These are phyloP conservation scores for Nematodospora anomalae DNA, from an alignment of 1,139 yeast species.

Conservation along the genomic window DNA sequence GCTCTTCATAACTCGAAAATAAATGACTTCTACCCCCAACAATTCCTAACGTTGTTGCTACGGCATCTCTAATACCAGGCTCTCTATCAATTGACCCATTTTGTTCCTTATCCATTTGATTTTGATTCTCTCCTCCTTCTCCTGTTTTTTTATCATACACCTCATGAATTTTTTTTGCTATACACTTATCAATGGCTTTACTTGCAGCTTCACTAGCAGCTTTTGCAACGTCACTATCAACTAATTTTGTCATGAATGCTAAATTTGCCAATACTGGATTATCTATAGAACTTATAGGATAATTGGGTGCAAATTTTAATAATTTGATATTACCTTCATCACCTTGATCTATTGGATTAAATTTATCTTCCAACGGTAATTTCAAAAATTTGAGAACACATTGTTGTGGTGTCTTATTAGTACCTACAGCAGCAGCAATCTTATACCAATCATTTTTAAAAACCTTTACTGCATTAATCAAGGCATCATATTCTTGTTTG, in stretches of 20 bases:
- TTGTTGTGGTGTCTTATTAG: slow-evolving; percentile 69
- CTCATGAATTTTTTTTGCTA: slow-evolving; percentile 37
- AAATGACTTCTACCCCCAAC: slow-evolving; percentile 83
- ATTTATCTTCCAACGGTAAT: slow-evolving; percentile 79
- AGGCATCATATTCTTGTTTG: slow-evolving; percentile 53
- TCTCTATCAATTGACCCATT: slow-evolving; percentile 10
- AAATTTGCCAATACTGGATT: slow-evolving; percentile 92
- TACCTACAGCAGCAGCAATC: slow-evolving; percentile 61
- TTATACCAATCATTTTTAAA: slow-evolving; percentile 72
- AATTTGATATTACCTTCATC: slow-evolving; percentile 49
- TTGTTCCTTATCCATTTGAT: slow-evolving; percentile 42
- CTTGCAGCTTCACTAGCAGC: slow-evolving; percentile 75
- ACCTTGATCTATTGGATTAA: slow-evolving; percentile 53
- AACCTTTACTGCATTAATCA: slow-evolving; percentile 63
- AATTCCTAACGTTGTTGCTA: slow-evolving; percentile 58
- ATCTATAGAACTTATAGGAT: slow-evolving; percentile 82
- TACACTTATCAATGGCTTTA: slow-evolving; percentile 53
- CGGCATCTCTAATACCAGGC: slow-evolving; percentile 26
- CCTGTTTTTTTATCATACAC: slow-evolving; percentile 15
- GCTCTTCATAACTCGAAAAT: slow-evolving; percentile 79
- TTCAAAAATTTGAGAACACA: slow-evolving; percentile 79
- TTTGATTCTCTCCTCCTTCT: slow-evolving; percentile 47
- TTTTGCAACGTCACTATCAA: slow-evolving; percentile 82
- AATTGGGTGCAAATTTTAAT: slow-evolving; percentile 76
- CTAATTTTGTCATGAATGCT: slow-evolving; percentile 81